Evolutionary conservation across 768 basidiomycete genomes (phyloP), one percentile per base, ranked within the genome.

Genomic region (Russula brevipes): DNA sequence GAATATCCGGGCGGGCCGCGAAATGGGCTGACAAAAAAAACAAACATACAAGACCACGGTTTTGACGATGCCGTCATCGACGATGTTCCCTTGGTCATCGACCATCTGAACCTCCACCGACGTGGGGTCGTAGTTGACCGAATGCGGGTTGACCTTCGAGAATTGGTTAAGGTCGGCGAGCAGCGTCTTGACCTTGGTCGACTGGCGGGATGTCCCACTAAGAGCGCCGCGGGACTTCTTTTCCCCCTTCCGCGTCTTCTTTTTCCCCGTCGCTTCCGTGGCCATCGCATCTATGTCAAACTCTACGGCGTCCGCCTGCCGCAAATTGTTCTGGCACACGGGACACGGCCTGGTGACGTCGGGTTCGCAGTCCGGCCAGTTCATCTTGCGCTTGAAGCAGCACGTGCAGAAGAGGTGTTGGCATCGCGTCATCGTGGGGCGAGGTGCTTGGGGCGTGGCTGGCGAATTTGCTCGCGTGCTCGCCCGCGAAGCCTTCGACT

Each of bases 31-130:
- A 50, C 59, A 16, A 54, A 58, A 64, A 39, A 57, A 36, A 51
- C 3, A 35, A 49, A 82, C 94, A 74, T 73, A 98, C 91, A 98
- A 98, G 57, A 98, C 95, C 46, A 98, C 89, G 4, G 93, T 95
- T 78, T 99, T 98, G 57, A 89, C 77, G 39, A 85, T 71, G 4
- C 84, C 85, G 51, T 89, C 86, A 55, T 89, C 87, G 16, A 89
- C 69, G 31, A 81, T 80, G 64, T 85, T 85, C 24, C 91, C 93
- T 54, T 88, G 74, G 49, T 80, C 79, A 66, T 95, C 91, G 31
- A 91, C 78, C 80, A 89, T 85, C 70, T 91, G 85, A 24, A 92
- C 79, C 72, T 89, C 91, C 50, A 87, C 74, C 42, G 83, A 80
- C 24, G 76, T 75, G 17, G 90, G 86, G 73, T 94, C 89, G 70